Base-by-base conservation (phyloP, 257 asterid genomes). In the Solanum virginianum region DNA sequence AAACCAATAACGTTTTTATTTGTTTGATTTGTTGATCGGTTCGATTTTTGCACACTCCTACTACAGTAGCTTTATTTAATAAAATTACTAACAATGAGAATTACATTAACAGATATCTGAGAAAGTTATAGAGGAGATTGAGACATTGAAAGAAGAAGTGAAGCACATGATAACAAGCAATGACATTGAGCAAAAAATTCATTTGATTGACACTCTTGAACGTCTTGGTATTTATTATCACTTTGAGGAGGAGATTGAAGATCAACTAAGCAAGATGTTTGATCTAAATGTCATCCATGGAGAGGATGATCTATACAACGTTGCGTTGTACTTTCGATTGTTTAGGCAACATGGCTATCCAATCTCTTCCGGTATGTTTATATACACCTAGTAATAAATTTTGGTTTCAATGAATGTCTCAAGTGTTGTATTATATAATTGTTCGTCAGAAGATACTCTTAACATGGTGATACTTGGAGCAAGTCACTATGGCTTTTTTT, bases 271-370 rank as follows among this genome's bases (percentile, higher is more conserved):
- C 39, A 36, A 79, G 72, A 43, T 85, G 22, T 59, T 43, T 29
- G 54, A 60, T 79, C 51, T 1, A 45, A 60, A 77, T 41, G 10
- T 22, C 36, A 39, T 59, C 12, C 53, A n/a, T 6, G 49, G 49
- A 39, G 84, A 51, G 12, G 68, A 49, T 20, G 87, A 85, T 32
- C 70, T 85, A 71, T 62, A 41, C 47, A 39, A 18, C 14, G 45
- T 60, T 22, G 53, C 80, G 2, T 20, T 79, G 41, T 32, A 77
- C 29, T 85, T 85, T 85, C 57, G 84, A 26, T 60, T 85, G 51
- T 65, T 85, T 18, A 77, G 87, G 2, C 87, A 85, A 79, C 84
- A 85, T 62, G 84, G 87, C 20, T 85, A 85, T 65, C 81, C 81
- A 22, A 60, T 85, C 22, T 79, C 87, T 45, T 75, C 54, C 1